Evolutionary conservation across 169 alveolate species (phyloP).

Genomic region (Toxoplasma gondii): DNA sequence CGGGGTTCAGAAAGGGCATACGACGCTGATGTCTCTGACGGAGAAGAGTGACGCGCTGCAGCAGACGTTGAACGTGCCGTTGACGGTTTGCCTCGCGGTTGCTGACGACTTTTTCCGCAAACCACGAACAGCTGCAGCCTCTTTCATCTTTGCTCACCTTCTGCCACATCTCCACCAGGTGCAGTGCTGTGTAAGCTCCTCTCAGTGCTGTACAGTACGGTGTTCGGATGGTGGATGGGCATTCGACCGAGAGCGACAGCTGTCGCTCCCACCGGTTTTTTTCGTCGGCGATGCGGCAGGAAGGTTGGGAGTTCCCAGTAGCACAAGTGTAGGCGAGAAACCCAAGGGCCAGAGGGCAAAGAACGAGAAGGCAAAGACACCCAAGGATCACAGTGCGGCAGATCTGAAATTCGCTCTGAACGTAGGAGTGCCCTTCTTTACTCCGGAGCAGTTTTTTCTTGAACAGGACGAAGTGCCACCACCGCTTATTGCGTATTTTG

Average conservation of each 20-base stretch:
- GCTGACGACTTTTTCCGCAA: conserved; percentile 64
- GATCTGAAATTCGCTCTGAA: conserved; percentile 63
- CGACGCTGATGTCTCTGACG: conserved; percentile 49
- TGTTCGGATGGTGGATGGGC: neutral
- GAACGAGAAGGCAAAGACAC: neutral
- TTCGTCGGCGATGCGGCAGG: conserved; percentile 71
- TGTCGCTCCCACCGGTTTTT: conserved; percentile 45
- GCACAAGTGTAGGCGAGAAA: neutral
- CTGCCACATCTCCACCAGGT: conserved; percentile 37
- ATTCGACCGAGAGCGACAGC: neutral
- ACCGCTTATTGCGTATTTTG: neutral
- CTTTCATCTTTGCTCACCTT: conserved; percentile 44
- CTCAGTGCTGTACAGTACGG: neutral
- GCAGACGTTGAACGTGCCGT: conserved; percentile 51
- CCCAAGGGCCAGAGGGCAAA: neutral
- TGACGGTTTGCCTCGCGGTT: conserved; percentile 55
- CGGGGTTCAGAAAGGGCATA: conserved; percentile 60
- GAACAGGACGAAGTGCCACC: neutral
- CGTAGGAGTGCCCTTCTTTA: conserved; percentile 61
- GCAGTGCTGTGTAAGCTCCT: neutral
- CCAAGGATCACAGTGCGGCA: conserved; percentile 63
- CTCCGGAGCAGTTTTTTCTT: conserved; percentile 66
- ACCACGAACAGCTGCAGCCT: conserved; percentile 59
- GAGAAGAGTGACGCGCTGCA: conserved; percentile 48
- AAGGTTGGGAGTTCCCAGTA: conserved; percentile 11